Base-by-base conservation (phyloP, 768 basidiomycete genomes). In the Pleurotus pulmonarius region DNA sequence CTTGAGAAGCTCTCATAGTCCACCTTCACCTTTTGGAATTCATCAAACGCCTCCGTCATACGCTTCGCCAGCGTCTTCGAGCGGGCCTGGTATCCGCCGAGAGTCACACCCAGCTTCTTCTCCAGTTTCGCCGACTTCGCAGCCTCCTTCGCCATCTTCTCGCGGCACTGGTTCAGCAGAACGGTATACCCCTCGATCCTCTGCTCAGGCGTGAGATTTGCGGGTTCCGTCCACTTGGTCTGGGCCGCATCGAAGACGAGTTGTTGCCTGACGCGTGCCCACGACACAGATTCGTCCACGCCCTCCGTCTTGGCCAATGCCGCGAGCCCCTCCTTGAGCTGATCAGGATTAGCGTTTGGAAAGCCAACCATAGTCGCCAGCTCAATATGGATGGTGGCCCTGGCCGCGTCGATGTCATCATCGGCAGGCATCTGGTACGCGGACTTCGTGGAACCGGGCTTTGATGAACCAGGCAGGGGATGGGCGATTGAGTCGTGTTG, bases 51-150 rank as follows among this genome's bases (percentile, higher is more conserved):
- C 25, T 83, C 82, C 2, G 73, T 75, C 45, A 92, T 66, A 1
- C 86, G 84, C 68, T 82, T 84, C 13, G 79, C 70, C 2, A 94
- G 76, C 40, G 82, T 81, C 64, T 79, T 79, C 25, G 85, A 85
- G 8, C 95, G 84, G 39, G 81, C 80, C 66, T 91, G 83, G 69
- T 98, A 98, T 7, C 97, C 97, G n/a, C 94, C 94, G 2, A 98
- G 82, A 12, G 83, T 82, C 56, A 94, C 83, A 7, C 78, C 81
- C 8, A 98, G 82, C 69, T 94, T 96, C 82, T 94, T 97, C 77
- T 98, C 96, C 4, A 79, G 67, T 75, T 97, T 98, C 18, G 81
- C 70, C 0, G 90, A 88, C 67, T 89, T 92, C 54, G 78, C 81
- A 0, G 91, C 90, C 65, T 95, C 90, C 65, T 83, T 85, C 34